Evolutionary conservation across 805 yeast genomes (phyloP).

Genomic region (Ogataea pignaliae): DNA sequence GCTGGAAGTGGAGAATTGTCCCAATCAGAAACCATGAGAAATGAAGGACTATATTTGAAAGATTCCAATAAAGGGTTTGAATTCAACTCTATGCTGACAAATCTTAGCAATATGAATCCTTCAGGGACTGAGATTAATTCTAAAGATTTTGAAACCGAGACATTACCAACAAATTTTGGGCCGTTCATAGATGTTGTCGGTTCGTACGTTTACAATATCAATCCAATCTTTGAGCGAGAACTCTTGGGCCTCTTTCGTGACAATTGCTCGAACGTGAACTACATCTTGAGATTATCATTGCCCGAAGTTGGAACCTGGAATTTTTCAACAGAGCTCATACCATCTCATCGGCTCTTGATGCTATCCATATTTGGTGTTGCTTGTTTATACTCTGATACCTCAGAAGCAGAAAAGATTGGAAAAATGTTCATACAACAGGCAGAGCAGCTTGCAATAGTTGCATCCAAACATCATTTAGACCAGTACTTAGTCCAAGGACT

Average conservation of each 20-base stretch:
- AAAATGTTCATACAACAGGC: conserved; percentile 24
- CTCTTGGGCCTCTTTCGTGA: conserved; percentile 12
- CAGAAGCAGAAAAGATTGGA: conserved; percentile 7
- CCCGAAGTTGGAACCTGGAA: conserved; percentile 11
- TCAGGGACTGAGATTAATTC: no score
- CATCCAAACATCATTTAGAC: conserved; percentile 20
- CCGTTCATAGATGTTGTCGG: no score
- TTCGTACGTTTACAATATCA: conserved; percentile 10
- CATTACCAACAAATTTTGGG: no score
- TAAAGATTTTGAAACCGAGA: no score
- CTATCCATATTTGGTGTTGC: conserved; percentile 24
- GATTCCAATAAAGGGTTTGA: neutral
- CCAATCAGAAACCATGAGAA: neutral
- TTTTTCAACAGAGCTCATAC: conserved; percentile 13
- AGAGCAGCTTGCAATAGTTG: conserved; percentile 19
- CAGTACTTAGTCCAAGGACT: conserved; percentile 22
- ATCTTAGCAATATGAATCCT: no score
- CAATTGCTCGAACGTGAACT: conserved; percentile 9
- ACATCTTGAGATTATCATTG: conserved; percentile 13
- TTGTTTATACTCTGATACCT: conserved; percentile 19
- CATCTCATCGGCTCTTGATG: conserved; percentile 23
- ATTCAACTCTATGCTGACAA: no score
- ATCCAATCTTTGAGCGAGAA: conserved; percentile 9
- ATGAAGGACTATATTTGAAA: conserved; percentile 1
- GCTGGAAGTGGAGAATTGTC: no score